phyloP scores from a whole-genome alignment of 2,329 filamentous ascomycete species.

The Knufia fluminis region DNA sequence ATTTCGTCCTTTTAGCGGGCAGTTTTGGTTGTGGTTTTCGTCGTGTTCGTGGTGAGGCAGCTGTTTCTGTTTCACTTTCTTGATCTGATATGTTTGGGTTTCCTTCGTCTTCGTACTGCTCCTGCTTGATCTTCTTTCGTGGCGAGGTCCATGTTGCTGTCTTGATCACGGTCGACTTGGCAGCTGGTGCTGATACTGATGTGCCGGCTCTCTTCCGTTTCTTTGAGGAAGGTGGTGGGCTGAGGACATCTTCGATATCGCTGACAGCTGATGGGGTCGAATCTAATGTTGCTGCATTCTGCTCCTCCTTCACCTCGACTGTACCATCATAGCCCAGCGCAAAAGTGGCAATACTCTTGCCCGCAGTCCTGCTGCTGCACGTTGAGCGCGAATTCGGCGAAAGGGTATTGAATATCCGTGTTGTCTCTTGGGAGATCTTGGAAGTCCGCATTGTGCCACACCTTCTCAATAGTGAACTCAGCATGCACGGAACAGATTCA shows the following conservation, averaged over 20 bases:
- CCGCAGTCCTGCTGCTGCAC: conserved; percentile 39
- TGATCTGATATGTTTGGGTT: neutral
- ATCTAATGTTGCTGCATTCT: conserved; percentile 29
- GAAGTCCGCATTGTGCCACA: conserved; percentile 45
- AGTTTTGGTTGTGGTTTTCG: conserved; percentile 29
- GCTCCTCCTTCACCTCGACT: conserved; percentile 24
- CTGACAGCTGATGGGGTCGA: conserved; percentile 25
- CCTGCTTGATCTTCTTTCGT: conserved; percentile 24
- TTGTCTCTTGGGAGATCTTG: conserved; percentile 49
- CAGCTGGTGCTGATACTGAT: too few relatives aligned
- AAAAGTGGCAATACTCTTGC: conserved; percentile 34
- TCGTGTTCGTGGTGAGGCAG: conserved; percentile 13
- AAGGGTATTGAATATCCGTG: conserved; percentile 45
- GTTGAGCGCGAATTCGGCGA: conserved; percentile 29
- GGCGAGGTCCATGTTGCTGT: conserved; percentile 17
- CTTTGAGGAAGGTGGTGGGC: conserved; percentile 26
- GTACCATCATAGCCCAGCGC: conserved; percentile 32
- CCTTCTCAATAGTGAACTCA: neutral
- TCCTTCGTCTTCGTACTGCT: conserved; percentile 24
- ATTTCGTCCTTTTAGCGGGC: conserved; percentile 33
- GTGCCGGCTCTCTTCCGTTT: conserved; percentile 41
- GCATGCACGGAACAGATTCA: neutral
- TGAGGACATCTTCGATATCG: conserved; percentile 52
- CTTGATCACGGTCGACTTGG: too few relatives aligned
- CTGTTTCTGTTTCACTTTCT: neutral